Evolutionary conservation across 768 basidiomycete genomes (phyloP).

Genomic region (Russula emetica): DNA sequence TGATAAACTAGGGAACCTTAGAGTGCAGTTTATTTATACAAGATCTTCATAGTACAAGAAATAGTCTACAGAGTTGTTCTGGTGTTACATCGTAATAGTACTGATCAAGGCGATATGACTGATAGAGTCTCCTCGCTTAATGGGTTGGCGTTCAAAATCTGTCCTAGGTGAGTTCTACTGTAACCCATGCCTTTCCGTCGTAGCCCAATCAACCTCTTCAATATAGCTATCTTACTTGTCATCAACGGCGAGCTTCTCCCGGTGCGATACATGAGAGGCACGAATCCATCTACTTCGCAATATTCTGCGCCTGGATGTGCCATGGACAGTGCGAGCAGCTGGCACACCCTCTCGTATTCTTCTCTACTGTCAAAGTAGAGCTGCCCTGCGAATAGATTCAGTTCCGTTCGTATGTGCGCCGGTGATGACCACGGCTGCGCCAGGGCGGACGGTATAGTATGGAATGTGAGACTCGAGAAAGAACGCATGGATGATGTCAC

Average conservation of each 20-base stretch:
- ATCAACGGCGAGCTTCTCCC: slow-evolving; percentile 4
- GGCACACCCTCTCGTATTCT: slow-evolving; percentile 19
- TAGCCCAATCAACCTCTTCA: slow-evolving; percentile 13
- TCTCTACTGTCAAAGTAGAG: slow-evolving; percentile 23
- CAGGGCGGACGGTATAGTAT: background rate
- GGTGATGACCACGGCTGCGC: slow-evolving; percentile 2
- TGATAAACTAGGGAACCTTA: too few relatives aligned
- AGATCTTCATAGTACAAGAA: background rate
- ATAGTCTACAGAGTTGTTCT: background rate
- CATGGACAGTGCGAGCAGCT: slow-evolving; percentile 17
- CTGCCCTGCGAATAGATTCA: slow-evolving; percentile 21
- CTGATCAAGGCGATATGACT: background rate
- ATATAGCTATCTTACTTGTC: background rate
- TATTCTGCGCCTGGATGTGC: slow-evolving; percentile 10
- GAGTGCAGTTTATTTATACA: too few relatives aligned
- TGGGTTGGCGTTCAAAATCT: slow-evolving; percentile 11
- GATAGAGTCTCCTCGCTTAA: slow-evolving; percentile 1
- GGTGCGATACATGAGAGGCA: slow-evolving; percentile 3
- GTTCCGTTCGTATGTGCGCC: slow-evolving; percentile 3
- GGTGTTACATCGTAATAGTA: background rate
- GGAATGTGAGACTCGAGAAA: slow-evolving; percentile 15
- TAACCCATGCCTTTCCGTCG: slow-evolving; percentile 17
- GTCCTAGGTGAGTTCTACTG: slow-evolving; percentile 8
- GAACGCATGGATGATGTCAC: slow-evolving; percentile 14
- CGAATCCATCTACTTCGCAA: slow-evolving; percentile 17